Conservation (phyloP, 2,329 filamentous ascomycete genomes). For the Truncatella angustata region DNA sequence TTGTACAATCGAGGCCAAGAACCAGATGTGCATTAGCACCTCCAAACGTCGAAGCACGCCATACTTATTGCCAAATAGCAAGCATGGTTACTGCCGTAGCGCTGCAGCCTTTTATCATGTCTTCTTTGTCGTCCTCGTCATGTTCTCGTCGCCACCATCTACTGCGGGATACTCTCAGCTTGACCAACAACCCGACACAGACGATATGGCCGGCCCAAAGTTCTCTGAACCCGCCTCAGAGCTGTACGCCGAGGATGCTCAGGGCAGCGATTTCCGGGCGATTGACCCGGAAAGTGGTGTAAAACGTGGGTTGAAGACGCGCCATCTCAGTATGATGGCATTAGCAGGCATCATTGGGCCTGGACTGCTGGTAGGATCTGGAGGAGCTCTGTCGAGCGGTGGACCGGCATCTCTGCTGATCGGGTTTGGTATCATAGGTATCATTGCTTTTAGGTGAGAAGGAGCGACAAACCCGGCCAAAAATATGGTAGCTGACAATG, state of each 20-base stretch:
- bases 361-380: conserved; percentile 69
- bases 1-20: too few species aligned
- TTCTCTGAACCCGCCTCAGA: background rate
- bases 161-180: background rate
- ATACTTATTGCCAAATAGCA: too few species aligned
- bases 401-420: conserved; percentile 72
- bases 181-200: background rate
- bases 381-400: conserved; percentile 65
- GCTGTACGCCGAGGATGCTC: background rate
- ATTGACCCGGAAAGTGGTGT: conserved; percentile 54
- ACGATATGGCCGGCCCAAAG: conserved; percentile 6
- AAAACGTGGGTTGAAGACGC: conserved; percentile 63
- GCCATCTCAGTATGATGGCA: conserved; percentile 64
- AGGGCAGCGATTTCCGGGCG: conserved; percentile 2
- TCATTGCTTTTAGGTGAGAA: conserved; percentile 51
- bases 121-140: too few species aligned
- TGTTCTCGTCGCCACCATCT: too few species aligned
- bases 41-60: too few species aligned
- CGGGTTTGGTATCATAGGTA: conserved; percentile 69
- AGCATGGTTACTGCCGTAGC: too few species aligned
- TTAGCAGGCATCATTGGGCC: conserved; percentile 65
- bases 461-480: conserved; percentile 2
- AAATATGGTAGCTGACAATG: conserved; percentile 7
- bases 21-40: too few species aligned
- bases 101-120: too few species aligned